These are phyloP conservation scores for Immersiporthe knoxdaviesiana DNA, from an alignment of 2,329 filamentous ascomycete genomes.

Conservation along the genomic window DNA sequence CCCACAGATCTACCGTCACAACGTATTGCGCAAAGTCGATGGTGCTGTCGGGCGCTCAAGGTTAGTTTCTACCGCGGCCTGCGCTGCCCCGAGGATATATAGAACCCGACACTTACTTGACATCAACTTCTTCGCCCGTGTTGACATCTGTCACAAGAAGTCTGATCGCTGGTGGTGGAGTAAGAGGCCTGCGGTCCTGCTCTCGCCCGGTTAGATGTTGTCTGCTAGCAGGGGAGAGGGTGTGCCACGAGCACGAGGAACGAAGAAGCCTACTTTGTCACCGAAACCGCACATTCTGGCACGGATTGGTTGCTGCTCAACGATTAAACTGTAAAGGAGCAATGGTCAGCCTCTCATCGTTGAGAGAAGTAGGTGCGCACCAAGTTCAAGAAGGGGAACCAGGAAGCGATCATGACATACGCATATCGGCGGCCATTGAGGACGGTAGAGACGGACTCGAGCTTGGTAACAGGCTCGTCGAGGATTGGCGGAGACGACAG, in stretches of 20 bases:
- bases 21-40: constrained; percentile 45
- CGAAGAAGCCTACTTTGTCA: constrained; percentile 72
- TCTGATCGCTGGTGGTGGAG: constrained; percentile 88
- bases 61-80: constrained; percentile 23
- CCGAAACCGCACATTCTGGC: constrained; percentile 99
- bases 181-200: constrained; percentile 92
- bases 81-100: background rate
- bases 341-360: background rate
- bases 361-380: background rate
- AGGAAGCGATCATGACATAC: constrained; percentile 17
- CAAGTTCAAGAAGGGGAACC: background rate
- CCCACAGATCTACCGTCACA: constrained; percentile 70
- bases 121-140: constrained; percentile 81
- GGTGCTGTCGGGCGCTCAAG: constrained; percentile 18
- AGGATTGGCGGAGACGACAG: constrained; percentile 15
- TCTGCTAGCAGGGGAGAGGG: constrained; percentile 10
- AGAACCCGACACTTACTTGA: constrained; percentile 69
- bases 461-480: constrained; percentile 9
- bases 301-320: constrained; percentile 88
- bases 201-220: constrained; percentile 11
- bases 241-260: constrained; percentile 14
- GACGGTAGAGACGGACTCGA: constrained; percentile 28
- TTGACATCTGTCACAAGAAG: constrained; percentile 75
- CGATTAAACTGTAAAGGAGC: constrained; percentile 62
- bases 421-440: constrained; percentile 25